phyloP scores from a whole-genome alignment of 495 filamentous ascomycete genomes.

The Sporormia fimetaria region DNA sequence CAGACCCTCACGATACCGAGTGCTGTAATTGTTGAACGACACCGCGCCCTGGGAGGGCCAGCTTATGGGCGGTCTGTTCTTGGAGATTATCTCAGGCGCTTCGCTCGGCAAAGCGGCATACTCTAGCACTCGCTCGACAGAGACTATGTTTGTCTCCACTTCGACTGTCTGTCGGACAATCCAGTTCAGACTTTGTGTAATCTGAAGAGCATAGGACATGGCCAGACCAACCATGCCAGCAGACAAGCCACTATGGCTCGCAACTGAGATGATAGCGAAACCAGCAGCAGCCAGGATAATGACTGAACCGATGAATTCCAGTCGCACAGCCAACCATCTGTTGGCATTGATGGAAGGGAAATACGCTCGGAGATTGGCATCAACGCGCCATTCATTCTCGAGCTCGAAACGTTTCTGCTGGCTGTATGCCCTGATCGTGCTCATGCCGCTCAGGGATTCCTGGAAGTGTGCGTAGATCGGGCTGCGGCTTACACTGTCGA shows the following conservation, averaged over 20 bases:
- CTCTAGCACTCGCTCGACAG: slow-evolving; percentile 94
- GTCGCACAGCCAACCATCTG: slow-evolving; percentile 86
- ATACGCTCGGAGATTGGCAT: slow-evolving; percentile 89
- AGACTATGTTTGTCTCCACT: slow-evolving; percentile 98
- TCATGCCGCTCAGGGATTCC: slow-evolving; percentile 86
- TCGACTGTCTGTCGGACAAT: slow-evolving; percentile 98
- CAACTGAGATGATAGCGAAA: slow-evolving; percentile 71
- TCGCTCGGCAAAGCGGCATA: slow-evolving; percentile 90
- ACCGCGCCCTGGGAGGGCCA: slow-evolving; percentile 91
- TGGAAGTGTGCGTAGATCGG: slow-evolving; percentile 99
- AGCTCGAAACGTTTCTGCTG: slow-evolving; percentile 77
- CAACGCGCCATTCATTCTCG: slow-evolving; percentile 97
- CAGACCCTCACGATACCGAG: slow-evolving; percentile 77
- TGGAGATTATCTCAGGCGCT: slow-evolving; percentile 85
- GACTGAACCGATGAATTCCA: slow-evolving; percentile 92
- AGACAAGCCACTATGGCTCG: slow-evolving; percentile 53
- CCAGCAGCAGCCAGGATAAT: slow-evolving; percentile 83
- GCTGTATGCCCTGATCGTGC: slow-evolving; percentile 93
- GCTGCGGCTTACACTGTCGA: slow-evolving; percentile 89
- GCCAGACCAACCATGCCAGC: slow-evolving; percentile 80
- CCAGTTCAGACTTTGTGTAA: slow-evolving; percentile 98
- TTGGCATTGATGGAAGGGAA: slow-evolving; percentile 96
- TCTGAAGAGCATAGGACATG: slow-evolving; percentile 95
- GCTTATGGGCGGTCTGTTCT: slow-evolving; percentile 71
- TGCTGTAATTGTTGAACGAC: slow-evolving; percentile 85